These are phyloP conservation scores for Penicillium waksmanii DNA, from an alignment of 495 filamentous ascomycete species.

Conservation along the genomic window DNA sequence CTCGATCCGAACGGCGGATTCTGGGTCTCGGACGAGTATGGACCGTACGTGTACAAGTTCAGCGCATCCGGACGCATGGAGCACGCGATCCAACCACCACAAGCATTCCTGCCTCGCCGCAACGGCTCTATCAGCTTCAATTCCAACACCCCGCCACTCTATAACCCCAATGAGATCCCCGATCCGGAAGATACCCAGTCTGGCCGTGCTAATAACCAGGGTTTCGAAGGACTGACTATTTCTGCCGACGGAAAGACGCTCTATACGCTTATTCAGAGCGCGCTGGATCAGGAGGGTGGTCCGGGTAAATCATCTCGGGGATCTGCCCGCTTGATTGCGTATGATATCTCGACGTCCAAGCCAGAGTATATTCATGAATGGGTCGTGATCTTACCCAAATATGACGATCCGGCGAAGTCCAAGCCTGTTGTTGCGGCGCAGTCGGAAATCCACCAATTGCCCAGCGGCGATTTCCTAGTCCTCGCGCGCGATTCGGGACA, in stretches of 20 bases:
- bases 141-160: conserved; percentile 65
- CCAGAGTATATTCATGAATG: conserved; percentile 62
- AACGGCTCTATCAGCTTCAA: conserved; percentile 63
- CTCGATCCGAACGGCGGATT: conserved; percentile 66
- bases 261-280: conserved; percentile 71
- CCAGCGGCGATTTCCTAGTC: conserved; percentile 66
- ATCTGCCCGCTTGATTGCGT: conserved; percentile 66
- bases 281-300: conserved; percentile 68
- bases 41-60: conserved; percentile 76
- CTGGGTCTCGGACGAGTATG: conserved; percentile 83
- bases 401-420: conserved; percentile 44
- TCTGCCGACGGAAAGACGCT: conserved; percentile 66
- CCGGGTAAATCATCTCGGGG: conserved; percentile 53
- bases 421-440: conserved; percentile 63
- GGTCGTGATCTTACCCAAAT: conserved; percentile 68
- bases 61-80: conserved; percentile 60
- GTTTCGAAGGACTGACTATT: conserved; percentile 73
- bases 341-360: conserved; percentile 51
- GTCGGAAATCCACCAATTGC: conserved; percentile 71
- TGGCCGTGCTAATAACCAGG: conserved; percentile 77
- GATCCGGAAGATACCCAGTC: conserved; percentile 59
- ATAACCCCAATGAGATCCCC: conserved; percentile 48
- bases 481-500: conserved; percentile 67
- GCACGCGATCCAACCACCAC: conserved; percentile 67
- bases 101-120: conserved; percentile 68